Conservation (phyloP, 345 rosid genomes). For the Rhizophora mangle region DNA sequence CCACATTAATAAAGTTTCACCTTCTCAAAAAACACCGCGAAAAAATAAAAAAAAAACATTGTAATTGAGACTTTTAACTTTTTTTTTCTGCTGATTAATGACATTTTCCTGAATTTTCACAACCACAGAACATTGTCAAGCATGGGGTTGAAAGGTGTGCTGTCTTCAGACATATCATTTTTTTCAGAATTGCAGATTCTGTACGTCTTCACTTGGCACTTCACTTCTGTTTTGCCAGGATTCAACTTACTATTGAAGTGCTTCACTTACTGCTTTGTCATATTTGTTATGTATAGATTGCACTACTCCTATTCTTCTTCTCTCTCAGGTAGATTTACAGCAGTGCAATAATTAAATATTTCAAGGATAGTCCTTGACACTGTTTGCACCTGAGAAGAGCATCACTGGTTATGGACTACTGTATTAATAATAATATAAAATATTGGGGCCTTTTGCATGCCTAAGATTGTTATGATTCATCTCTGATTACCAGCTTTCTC, state of each 20-base stretch:
- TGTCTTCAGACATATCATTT: slow-evolving; percentile 49
- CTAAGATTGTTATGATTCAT: neutral
- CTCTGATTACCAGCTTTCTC: slow-evolving; percentile 19
- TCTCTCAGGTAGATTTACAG: too few species aligned
- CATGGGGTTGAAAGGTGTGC: slow-evolving; percentile 51
- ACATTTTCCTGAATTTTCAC: neutral
- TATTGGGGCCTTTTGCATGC: neutral
- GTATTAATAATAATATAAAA: neutral
- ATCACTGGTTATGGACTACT: too few species aligned
- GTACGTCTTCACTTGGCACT: slow-evolving; percentile 39
- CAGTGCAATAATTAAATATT: too few species aligned
- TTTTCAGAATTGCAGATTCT: slow-evolving; percentile 58
- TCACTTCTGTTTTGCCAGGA: neutral
- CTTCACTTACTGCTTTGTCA: slow-evolving; percentile 1
- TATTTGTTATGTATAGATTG: too few species aligned
- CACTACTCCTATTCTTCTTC: too few species aligned
- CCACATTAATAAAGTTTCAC: too few species aligned
- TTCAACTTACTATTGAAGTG: neutral
- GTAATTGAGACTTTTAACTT: neutral
- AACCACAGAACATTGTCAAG: slow-evolving; percentile 57
- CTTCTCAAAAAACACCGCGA: neutral
- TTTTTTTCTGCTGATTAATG: neutral
- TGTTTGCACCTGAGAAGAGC: too few species aligned
- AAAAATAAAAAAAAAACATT: neutral
- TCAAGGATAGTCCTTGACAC: too few species aligned